Conservation (phyloP, 2,329 filamentous ascomycete species). For the Botrytis paeoniae region DNA sequence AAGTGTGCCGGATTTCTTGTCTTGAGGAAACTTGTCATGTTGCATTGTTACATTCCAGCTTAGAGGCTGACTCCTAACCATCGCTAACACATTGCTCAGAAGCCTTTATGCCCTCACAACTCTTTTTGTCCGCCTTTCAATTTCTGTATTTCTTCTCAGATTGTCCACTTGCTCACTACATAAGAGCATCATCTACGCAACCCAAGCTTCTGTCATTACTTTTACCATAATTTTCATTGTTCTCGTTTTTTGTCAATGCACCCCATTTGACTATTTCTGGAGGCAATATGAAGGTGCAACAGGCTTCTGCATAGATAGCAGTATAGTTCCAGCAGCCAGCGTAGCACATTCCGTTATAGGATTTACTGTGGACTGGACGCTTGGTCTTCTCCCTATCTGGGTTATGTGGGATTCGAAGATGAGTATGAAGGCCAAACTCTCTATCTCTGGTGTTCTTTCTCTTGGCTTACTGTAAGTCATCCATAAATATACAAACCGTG, state of each 20-base stretch:
- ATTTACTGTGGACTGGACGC: slow-evolving; percentile 46
- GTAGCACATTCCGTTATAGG: slow-evolving; percentile 51
- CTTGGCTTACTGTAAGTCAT: slow-evolving; percentile 50
- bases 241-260: slow-evolving; percentile 51
- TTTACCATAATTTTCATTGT: slow-evolving; percentile 50
- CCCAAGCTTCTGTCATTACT: slow-evolving; percentile 46
- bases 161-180: slow-evolving; percentile 48
- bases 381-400: slow-evolving; percentile 52
- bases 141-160: slow-evolving; percentile 53
- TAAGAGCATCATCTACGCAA: slow-evolving; percentile 44
- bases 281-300: slow-evolving; percentile 29
- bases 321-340: slow-evolving; percentile 50
- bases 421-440: slow-evolving; percentile 49
- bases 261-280: slow-evolving; percentile 53
- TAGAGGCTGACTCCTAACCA: not conserved
- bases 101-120: not conserved
- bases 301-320: slow-evolving; percentile 41
- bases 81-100: not conserved
- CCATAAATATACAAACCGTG: not conserved
- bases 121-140: slow-evolving; percentile 43
- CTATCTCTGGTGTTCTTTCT: slow-evolving; percentile 51
- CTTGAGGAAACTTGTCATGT: not conserved
- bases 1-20: slow-evolving; percentile 42
- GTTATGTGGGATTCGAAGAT: slow-evolving; percentile 56
- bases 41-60: not conserved